phyloP scores from a whole-genome alignment of 1,284 basidiomycete species.

The Heterobasidion irregulare region DNA sequence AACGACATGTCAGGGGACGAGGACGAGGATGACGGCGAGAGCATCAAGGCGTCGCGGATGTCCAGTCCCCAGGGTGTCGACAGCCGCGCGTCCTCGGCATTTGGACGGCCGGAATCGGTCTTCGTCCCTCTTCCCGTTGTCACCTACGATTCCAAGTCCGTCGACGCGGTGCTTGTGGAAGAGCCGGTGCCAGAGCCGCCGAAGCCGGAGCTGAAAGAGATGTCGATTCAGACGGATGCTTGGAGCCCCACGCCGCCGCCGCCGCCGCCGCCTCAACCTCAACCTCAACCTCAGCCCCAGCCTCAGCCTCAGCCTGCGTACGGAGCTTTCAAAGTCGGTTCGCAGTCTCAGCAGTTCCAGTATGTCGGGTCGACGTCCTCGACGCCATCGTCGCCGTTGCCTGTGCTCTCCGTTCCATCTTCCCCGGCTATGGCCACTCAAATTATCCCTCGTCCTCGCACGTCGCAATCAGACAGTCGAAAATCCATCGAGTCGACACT shows the following conservation, averaged over 20 bases:
- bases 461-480: constrained; percentile 32
- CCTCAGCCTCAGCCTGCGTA: constrained; percentile 9
- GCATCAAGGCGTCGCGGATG: constrained; percentile 56
- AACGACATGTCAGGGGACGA: constrained; percentile 41
- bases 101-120: constrained; percentile 4
- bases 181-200: constrained; percentile 25
- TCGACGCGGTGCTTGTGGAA: constrained; percentile 24
- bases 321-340: constrained; percentile 10
- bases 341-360: constrained; percentile 59
- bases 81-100: constrained; percentile 11
- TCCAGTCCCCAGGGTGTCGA: constrained; percentile 22
- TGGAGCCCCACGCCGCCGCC: constrained; percentile 41
- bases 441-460: constrained; percentile 30
- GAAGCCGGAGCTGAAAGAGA: constrained; percentile 61
- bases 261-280: constrained; percentile 18
- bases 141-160: constrained; percentile 31
- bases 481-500: constrained; percentile 59
- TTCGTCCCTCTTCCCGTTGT: constrained; percentile 10
- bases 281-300: constrained; percentile 5
- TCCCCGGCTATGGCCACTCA: constrained; percentile 37
- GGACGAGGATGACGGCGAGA: constrained; percentile 53
- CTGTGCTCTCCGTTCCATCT: constrained; percentile 24
- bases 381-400: constrained; percentile 21
- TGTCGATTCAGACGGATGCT: constrained; percentile 71
- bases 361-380: constrained; percentile 50